Evolutionary conservation across 805 yeast species (phyloP).

Genomic region (Monosporozyma yasuniensis): DNA sequence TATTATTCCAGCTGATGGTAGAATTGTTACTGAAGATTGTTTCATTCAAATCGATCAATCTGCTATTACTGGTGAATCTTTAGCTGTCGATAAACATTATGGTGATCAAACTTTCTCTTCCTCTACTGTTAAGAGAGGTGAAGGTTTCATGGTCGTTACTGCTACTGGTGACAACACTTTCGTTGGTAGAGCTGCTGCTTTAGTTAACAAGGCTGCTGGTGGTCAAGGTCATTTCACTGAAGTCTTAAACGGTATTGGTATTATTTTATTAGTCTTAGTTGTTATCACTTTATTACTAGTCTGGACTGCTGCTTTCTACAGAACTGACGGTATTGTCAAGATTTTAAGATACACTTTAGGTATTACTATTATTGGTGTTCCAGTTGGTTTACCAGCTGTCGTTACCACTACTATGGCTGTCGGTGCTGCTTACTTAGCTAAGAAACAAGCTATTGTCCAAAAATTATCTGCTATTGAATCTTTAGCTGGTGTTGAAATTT

Average conservation of each 20-base stretch:
- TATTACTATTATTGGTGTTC: conserved; percentile 95
- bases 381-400: conserved; percentile 97
- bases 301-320: conserved; percentile 92
- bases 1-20: conserved; percentile 89
- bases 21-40: conserved; percentile 76
- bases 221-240: conserved; percentile 96
- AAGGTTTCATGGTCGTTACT: conserved; percentile 86
- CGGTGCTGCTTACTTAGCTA: conserved; percentile 97
- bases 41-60: conserved; percentile 92
- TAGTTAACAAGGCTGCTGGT: conserved; percentile 88
- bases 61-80: conserved; percentile 94
- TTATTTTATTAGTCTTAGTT: conserved; percentile 79
- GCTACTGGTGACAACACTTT: conserved; percentile 94
- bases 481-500: conserved; percentile 93
- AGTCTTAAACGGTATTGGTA: conserved; percentile 96
- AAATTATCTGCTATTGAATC: conserved; percentile 95
- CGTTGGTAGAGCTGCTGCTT: conserved; percentile 95
- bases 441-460: conserved; percentile 95
- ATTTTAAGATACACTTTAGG: conserved; percentile 90
- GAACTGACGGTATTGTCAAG: conserved; percentile 77
- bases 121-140: conserved; percentile 93
- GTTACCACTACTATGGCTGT: conserved; percentile 99
- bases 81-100: conserved; percentile 85
- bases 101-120: conserved; percentile 89
- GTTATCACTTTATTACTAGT: conserved; percentile 78